Evolutionary conservation across 306 rosid genomes (phyloP), one percentile per base, ranked within the genome.

Genomic region (Prinsepia uniflora): DNA sequence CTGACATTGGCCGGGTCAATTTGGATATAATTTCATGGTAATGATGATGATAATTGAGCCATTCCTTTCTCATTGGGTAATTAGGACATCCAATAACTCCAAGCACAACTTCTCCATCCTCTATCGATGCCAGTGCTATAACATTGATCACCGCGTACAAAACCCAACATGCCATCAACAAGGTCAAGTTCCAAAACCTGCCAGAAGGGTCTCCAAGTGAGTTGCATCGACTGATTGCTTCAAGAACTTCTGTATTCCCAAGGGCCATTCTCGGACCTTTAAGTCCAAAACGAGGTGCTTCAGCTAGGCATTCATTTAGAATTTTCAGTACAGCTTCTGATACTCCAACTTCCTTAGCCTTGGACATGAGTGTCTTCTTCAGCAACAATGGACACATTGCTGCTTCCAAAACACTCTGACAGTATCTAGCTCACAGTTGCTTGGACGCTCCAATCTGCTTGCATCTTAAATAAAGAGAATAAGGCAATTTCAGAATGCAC

Each of bases 71-170:
- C 97, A 91, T 88, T 58, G 99, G 99, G 75, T 94, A 94, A 70
- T 91, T 94, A n/a, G 99, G 99, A 81, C 99, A 94, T 0, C 99
- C 99, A 65, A 94, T 95, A 82, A 94, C 92, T 46, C 99, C 99
- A 71, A 94, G 92, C 52, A 80, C 82, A 62, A 87, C 92, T 68
- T 94, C 87, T 56, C 99, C 99, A 76, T 94, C 81, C 76, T 94
- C 96, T 72, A 94, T 80, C 55, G 91, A 85, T 10, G 99, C 97
- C 63, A 94, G 84, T 76, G 99, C 97, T 59, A 94, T 75, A 59
- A 97, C 99, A 81, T 94, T 91, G 99, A 77, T 94, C 98, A 13
- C 97, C 96, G 7, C 97, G 90, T 18, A 94, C 86, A 70, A 94
- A 94, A 4, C 98, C 98, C 70, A 94, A 75, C 5, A 96, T 90